phyloP scores from a whole-genome alignment of 352 stramenopile genomes.

The Phytophthora parvispora region DNA sequence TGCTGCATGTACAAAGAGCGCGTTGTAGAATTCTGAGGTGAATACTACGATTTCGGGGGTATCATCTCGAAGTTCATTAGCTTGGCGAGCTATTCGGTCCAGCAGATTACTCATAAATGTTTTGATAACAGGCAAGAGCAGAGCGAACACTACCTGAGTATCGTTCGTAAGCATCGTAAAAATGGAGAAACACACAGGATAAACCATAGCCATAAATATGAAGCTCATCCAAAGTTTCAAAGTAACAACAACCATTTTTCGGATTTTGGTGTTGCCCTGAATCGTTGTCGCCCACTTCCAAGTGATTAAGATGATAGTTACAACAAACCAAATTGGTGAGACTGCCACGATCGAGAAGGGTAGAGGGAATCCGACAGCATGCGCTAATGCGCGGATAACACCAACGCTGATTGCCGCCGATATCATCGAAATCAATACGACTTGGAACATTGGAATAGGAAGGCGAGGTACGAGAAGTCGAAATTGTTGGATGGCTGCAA shows the following conservation, averaged over 20 bases:
- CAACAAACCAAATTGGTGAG: constrained; percentile 12
- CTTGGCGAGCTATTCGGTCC: constrained; percentile 3
- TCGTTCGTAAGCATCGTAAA: constrained; percentile 19
- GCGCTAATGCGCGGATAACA: constrained; percentile 3
- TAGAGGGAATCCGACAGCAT: constrained; percentile 10
- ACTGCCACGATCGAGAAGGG: constrained; percentile 28
- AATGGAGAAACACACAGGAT: constrained; percentile 27
- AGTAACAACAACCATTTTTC: not conserved
- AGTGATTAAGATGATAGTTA: constrained; percentile 1
- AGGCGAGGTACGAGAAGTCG: not conserved
- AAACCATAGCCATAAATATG: constrained; percentile 18
- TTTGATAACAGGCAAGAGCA: constrained; percentile 37
- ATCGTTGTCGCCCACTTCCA: not conserved
- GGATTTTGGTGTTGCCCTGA: not conserved
- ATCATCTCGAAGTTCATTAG: constrained; percentile 7
- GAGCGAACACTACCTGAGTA: constrained; percentile 18
- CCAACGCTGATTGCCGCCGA: not conserved
- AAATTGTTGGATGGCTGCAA: not conserved
- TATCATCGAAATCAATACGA: not conserved
- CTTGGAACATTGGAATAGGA: not conserved
- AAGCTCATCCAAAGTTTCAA: constrained; percentile 11
- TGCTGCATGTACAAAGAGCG: constrained; percentile 37
- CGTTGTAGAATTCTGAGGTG: constrained; percentile 35
- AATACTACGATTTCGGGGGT: constrained; percentile 25
- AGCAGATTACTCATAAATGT: constrained; percentile 22